Evolutionary conservation across 176 grass and related monocot genomes (phyloP).

Genomic region (Dactylis glomerata): DNA sequence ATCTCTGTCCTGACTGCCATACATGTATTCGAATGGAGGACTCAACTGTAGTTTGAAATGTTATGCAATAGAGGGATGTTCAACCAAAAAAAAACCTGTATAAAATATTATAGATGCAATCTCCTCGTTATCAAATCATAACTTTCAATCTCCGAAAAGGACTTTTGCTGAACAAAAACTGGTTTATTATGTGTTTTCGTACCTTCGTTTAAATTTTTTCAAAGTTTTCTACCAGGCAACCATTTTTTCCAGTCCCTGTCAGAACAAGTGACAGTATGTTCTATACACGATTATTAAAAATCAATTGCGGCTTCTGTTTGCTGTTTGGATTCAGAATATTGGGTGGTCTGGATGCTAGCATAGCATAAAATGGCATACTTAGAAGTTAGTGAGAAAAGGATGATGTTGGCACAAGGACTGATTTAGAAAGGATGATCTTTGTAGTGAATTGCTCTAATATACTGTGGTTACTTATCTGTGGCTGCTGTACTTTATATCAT

Average conservation of each 20-base stretch:
- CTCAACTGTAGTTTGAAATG: background rate
- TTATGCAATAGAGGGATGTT: background rate
- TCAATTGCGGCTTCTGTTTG: background rate
- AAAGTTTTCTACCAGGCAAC: background rate
- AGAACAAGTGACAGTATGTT: background rate
- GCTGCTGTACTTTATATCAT: background rate
- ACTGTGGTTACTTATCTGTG: background rate
- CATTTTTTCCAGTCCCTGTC: background rate
- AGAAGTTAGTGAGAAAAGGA: background rate
- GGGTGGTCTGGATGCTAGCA: background rate
- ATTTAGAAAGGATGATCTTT: background rate
- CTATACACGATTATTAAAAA: background rate
- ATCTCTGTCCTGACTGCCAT: background rate
- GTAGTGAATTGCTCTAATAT: background rate
- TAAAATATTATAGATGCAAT: background rate
- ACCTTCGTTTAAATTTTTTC: background rate
- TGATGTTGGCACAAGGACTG: background rate
- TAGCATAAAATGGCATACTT: background rate
- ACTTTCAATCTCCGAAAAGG: background rate
- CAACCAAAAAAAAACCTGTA: background rate
- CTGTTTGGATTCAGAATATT: constrained; percentile 3
- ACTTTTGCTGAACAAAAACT: background rate
- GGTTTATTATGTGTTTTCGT: background rate
- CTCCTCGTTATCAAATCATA: background rate
- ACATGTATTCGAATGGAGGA: background rate